Evolutionary conservation across 306 rosid genomes (phyloP), one percentile per base, ranked within the genome.

Genomic region (Cucumis hystrix): DNA sequence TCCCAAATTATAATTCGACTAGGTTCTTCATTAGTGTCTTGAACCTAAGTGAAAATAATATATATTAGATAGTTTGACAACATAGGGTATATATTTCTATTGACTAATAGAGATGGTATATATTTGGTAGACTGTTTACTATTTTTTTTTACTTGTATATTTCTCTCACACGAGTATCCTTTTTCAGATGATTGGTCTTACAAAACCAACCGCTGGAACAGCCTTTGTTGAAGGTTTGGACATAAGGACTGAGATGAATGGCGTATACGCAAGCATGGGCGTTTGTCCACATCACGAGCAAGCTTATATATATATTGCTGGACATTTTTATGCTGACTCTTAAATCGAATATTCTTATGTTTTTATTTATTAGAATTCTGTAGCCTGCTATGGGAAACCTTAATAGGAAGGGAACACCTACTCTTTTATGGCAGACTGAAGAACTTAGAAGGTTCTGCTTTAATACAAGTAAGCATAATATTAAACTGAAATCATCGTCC

Each of bases 201-300:
- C 86, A 1, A 90, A 89, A 83, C 93, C 98, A 75, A 88, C 88
- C 76, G 80, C 95, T 47, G 98, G 98, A 10, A 79, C 91, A 37
- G 97, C 97, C 64, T 88, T 75, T 78, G 96, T 95, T 80, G 78
- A 95, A 75, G 96, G 97, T 78, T 79, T 92, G 81, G 92, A 92
- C 85, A 90, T 95, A 81, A 74, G 72, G 83, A 88, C 84, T 59
- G 77, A 92, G 8, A 95, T 92, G 92, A 86, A 85, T 80, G 86
- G 84, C 65, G 87, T 95, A 84, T 92, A 95, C 70, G 82, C 96
- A 13, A 92, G 92, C 87, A 95, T 95, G 96, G 98, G 97, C 21
- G 98, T 95, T 49, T 95, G 97, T 79, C 98, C 98, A 69, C 98
- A 94, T 79, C 91, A 91, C 20, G 93, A 91, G 98, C 91, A 87